Percentiles rank a stretch among this genome's conserved stretches.
These are phyloP conservation scores for Aspergillus oerlinghausenensis DNA, from an alignment of 2,329 filamentous ascomycete species.

Conservation along the genomic window DNA sequence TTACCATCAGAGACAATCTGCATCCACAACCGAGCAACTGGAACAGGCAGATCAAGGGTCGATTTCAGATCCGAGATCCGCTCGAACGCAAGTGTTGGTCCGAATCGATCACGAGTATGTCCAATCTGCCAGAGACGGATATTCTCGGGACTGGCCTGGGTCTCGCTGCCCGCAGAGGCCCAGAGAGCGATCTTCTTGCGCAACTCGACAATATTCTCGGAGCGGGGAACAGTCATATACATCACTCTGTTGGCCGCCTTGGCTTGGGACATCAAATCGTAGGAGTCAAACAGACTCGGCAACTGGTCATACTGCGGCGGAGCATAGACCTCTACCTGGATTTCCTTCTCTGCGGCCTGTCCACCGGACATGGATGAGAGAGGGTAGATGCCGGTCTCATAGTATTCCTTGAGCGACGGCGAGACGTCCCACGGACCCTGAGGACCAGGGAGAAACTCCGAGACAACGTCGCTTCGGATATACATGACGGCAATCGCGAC, in stretches of 20 bases:
- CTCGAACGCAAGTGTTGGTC: slow-evolving; percentile 31
- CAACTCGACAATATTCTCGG: slow-evolving; percentile 32
- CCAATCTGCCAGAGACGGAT: slow-evolving; percentile 41
- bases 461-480: slow-evolving; percentile 47
- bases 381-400: slow-evolving; percentile 26
- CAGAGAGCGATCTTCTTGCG: slow-evolving; percentile 33
- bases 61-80: slow-evolving; percentile 30
- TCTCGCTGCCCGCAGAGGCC: slow-evolving; percentile 22
- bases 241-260: slow-evolving; percentile 31
- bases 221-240: slow-evolving; percentile 32
- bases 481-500: slow-evolving; percentile 55
- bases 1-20: slow-evolving; percentile 35
- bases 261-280: slow-evolving; percentile 39
- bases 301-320: slow-evolving; percentile 30
- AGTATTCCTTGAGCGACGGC: slow-evolving; percentile 37
- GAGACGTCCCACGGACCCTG: slow-evolving; percentile 48
- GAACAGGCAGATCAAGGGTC: slow-evolving; percentile 24
- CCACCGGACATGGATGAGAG: slow-evolving; percentile 7
- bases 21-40: slow-evolving; percentile 35
- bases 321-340: slow-evolving; percentile 40
- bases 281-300: slow-evolving; percentile 39
- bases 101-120: slow-evolving; percentile 28
- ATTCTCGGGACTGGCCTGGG: slow-evolving; percentile 24
- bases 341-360: slow-evolving; percentile 14
- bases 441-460: slow-evolving; percentile 38